A percentile compares a stretch with the other conserved stretches of the same genome.
Evolutionary conservation across 805 yeast species (phyloP).

Genomic region (Allodekkera sacchari): DNA sequence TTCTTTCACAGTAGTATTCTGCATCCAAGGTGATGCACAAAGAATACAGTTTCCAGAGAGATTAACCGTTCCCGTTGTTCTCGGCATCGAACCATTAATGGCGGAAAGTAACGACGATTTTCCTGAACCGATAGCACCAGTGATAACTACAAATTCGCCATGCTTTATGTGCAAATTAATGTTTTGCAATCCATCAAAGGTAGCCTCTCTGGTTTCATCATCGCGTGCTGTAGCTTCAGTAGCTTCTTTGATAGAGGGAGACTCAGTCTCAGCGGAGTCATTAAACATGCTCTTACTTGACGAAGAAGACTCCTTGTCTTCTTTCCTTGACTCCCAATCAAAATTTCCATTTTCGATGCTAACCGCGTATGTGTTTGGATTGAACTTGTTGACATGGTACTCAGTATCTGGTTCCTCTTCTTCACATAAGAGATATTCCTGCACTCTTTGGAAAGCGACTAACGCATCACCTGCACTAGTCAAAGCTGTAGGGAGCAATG

Average conservation of each 20-base stretch:
- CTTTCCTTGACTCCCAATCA: slow-evolving; percentile 45
- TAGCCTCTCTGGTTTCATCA: background rate
- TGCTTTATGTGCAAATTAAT: slow-evolving; percentile 44
- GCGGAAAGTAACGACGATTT: slow-evolving; percentile 68
- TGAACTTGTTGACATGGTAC: slow-evolving; percentile 7
- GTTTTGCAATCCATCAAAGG: slow-evolving; percentile 32
- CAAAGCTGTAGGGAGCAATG: slow-evolving; percentile 64
- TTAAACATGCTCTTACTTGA: background rate
- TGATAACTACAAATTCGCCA: slow-evolving; percentile 65
- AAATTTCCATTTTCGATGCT: slow-evolving; percentile 46
- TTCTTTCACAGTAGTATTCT: slow-evolving; percentile 68
- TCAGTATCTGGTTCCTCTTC: slow-evolving; percentile 24
- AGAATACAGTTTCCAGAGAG: slow-evolving; percentile 45
- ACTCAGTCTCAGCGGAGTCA: background rate
- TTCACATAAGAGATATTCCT: slow-evolving; percentile 38
- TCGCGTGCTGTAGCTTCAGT: background rate
- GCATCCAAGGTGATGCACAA: slow-evolving; percentile 66
- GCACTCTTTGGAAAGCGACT: slow-evolving; percentile 51
- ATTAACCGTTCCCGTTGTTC: slow-evolving; percentile 40
- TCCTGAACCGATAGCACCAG: slow-evolving; percentile 79
- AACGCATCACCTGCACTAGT: slow-evolving; percentile 66
- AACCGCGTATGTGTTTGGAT: slow-evolving; percentile 31
- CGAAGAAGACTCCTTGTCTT: background rate
- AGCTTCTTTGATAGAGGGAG: background rate
- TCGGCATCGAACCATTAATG: slow-evolving; percentile 59